Evolutionary conservation across 495 filamentous ascomycete species (phyloP), one percentile per base, ranked within the genome.

Genomic region (Recurvomyces mirabilis): DNA sequence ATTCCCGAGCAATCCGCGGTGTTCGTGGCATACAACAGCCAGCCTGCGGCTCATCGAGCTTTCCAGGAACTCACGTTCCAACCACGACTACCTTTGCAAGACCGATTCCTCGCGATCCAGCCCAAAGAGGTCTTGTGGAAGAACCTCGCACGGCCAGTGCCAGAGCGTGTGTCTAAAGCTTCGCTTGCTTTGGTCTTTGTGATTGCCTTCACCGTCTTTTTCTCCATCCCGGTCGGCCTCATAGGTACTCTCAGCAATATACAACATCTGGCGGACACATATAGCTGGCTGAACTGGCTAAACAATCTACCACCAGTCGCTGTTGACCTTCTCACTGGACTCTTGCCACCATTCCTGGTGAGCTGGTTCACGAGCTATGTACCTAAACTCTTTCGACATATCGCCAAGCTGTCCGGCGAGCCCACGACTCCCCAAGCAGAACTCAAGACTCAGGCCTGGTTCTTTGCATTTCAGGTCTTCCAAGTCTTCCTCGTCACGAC

Each of bases 401-500:
- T 54, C 20, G 51, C 51, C 9, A 54, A 54, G 36, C 33, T 49
- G 4, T 49, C 51, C 12, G 51, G 51, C 21, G 51, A 54, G 46
- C 58, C 58, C 0, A 61, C 62, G 1, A 50, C 46, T n/a, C 47
- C 57, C 0, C 56, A 60, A 32, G 59, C 57, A 4, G 60, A 65
- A 32, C 40, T 60, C 13, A 59, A 61, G 46, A 58, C 59, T 1
- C 57, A 62, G 30, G 53, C 46, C 10, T 62, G 59, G 59, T 49
- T 49, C 46, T 63, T 57, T 39, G 56, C 47, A 36, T 65, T 65
- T 52, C 62, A 63, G 42, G 59, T 65, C 23, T 49, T 58, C 33
- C 60, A 65, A 43, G 57, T 65, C 25, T 65, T 65, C 41, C 53
- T 65, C 17, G 51, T 65, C 39, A 62, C 54, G 2, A 59, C 59